Evolutionary conservation across 2,329 filamentous ascomycete species (phyloP).

Genomic region (Colletotrichum echinochloae): DNA sequence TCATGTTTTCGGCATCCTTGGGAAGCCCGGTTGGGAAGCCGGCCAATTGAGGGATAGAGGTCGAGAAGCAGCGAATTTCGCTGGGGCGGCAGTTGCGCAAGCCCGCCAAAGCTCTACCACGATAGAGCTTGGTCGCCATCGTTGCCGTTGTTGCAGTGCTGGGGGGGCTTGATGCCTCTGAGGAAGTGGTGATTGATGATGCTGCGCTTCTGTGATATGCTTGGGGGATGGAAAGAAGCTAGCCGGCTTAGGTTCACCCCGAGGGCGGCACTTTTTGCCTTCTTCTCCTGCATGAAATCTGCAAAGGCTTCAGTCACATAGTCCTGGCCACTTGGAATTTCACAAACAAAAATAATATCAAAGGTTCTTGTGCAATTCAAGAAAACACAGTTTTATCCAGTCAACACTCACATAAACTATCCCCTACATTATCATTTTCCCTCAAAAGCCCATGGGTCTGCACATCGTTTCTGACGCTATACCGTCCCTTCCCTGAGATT

Average conservation of each 20-base stretch:
- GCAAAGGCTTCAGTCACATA: background rate
- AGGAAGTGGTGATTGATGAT: slow-evolving; percentile 40
- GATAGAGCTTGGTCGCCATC: slow-evolving; percentile 72
- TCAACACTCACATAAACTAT: no score
- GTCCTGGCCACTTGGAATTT: background rate
- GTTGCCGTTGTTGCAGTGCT: slow-evolving; percentile 46
- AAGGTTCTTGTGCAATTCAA: background rate
- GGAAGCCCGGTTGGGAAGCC: slow-evolving; percentile 49
- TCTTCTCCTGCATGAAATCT: background rate
- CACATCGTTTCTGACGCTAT: background rate
- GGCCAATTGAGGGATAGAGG: slow-evolving; percentile 42
- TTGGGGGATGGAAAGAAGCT: slow-evolving; percentile 38
- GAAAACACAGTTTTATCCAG: background rate
- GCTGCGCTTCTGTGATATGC: slow-evolving; percentile 34
- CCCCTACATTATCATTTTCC: background rate
- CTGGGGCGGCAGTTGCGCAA: slow-evolving; percentile 40
- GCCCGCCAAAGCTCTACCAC: slow-evolving; percentile 64
- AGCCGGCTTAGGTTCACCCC: slow-evolving; percentile 18
- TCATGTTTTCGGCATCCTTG: slow-evolving; percentile 74
- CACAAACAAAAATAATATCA: background rate
- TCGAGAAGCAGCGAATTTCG: slow-evolving; percentile 42
- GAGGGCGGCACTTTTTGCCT: background rate
- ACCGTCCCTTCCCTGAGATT: background rate
- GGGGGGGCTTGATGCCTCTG: slow-evolving; percentile 40
- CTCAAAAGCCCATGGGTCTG: background rate